A percentile compares a stretch with the other conserved stretches of the same genome.
Conservation (phyloP, 1,284 basidiomycete species). For the Moesziomyces sp. region DNA sequence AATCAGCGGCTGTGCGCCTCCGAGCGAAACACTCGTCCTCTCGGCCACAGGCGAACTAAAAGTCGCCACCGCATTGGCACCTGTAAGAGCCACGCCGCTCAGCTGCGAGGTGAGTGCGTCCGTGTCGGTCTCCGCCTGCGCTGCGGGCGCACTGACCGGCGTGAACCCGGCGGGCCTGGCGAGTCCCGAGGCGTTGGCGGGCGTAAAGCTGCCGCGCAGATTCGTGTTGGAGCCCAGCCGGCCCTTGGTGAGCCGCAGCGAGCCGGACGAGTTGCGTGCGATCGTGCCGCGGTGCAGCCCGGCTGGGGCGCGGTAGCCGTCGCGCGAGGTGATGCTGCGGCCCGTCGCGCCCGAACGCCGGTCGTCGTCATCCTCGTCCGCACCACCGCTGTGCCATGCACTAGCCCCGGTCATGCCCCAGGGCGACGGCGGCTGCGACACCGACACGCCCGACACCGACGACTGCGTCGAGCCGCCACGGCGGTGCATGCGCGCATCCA, state of each 20-base stretch:
- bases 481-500: slow-evolving; percentile 6
- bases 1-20: too few relatives aligned
- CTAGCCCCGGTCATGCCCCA: not conserved
- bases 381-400: not conserved
- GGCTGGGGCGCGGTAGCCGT: slow-evolving; percentile 15
- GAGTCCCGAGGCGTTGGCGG: not conserved
- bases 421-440: slow-evolving; percentile 15
- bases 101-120: slow-evolving; percentile 26
- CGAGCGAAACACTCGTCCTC: too few relatives aligned
- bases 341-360: slow-evolving; percentile 13
- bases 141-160: not conserved
- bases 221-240: slow-evolving; percentile 28
- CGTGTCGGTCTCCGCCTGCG: not conserved
- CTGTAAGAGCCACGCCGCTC: slow-evolving; percentile 29
- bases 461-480: slow-evolving; percentile 18
- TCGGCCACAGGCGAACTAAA: slow-evolving; percentile 14
- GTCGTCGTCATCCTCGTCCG: slow-evolving; percentile 15
- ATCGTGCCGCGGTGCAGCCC: slow-evolving; percentile 21
- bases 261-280: slow-evolving; percentile 30
- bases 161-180: not conserved
- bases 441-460: slow-evolving; percentile 5
- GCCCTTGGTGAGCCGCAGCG: slow-evolving; percentile 34
- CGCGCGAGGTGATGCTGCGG: slow-evolving; percentile 22
- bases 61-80: slow-evolving; percentile 12
- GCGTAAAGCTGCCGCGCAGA: slow-evolving; percentile 17